Evolutionary conservation across 495 filamentous ascomycete genomes (phyloP).

Genomic region (Tirmania nivea): DNA sequence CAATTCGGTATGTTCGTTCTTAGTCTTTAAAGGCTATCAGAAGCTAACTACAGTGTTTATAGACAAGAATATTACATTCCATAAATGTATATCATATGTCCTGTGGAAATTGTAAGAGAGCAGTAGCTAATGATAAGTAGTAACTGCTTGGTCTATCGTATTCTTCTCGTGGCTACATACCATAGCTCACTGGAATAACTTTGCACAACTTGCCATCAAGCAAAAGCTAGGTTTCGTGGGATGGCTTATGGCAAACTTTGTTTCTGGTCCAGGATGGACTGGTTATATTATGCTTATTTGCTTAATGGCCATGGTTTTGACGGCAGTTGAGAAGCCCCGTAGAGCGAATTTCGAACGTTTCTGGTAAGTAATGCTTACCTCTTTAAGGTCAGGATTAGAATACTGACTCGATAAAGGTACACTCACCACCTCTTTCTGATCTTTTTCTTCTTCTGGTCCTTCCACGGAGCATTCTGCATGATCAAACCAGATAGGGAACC

Average conservation of each 20-base stretch:
- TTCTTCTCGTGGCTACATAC: constrained; percentile 67
- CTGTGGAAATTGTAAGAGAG: neutral
- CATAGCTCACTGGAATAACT: constrained; percentile 62
- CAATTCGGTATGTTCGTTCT: constrained; percentile 31
- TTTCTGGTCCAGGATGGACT: constrained; percentile 56
- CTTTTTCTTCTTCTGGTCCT: constrained; percentile 64
- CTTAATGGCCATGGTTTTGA: constrained; percentile 44
- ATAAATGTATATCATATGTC: constrained; percentile 29
- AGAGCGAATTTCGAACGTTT: constrained; percentile 57
- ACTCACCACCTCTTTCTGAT: constrained; percentile 57
- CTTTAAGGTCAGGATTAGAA: neutral
- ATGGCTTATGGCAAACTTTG: constrained; percentile 45
- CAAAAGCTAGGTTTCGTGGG: constrained; percentile 51
- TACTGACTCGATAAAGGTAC: constrained; percentile 10
- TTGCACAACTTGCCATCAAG: constrained; percentile 47
- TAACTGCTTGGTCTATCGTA: constrained; percentile 58
- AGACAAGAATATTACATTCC: constrained; percentile 65
- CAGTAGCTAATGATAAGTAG: constrained; percentile 1
- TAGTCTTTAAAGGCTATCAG: neutral
- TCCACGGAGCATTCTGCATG: constrained; percentile 66
- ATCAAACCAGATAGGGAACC: constrained; percentile 53
- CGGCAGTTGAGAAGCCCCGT: constrained; percentile 44
- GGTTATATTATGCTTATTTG: constrained; percentile 56
- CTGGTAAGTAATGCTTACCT: constrained; percentile 31
- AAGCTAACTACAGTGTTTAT: constrained; percentile 5